Evolutionary conservation across 2,329 filamentous ascomycete species (phyloP).

Genomic region (Claviceps capensis): DNA sequence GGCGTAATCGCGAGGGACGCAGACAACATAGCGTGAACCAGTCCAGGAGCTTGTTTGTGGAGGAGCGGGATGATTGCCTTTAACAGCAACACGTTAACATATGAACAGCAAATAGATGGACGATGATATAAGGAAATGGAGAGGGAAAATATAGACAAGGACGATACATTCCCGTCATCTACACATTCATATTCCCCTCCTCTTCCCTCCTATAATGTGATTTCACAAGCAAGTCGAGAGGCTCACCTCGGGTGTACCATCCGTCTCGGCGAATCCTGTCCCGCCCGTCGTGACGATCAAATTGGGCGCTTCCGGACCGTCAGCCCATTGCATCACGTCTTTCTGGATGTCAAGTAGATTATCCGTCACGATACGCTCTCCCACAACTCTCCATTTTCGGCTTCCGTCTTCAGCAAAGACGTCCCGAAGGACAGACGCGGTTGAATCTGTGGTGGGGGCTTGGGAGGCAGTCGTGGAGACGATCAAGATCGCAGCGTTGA

Average conservation of each 20-base stretch:
- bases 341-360: constrained; percentile 60
- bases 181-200: neutral
- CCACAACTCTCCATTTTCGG: constrained; percentile 56
- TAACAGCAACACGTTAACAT: too few species aligned
- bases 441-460: constrained; percentile 67
- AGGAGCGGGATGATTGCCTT: constrained; percentile 68
- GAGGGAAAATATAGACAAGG: too few species aligned
- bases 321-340: constrained; percentile 59
- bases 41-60: constrained; percentile 72
- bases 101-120: too few species aligned
- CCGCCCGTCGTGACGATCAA: constrained; percentile 82
- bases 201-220: neutral
- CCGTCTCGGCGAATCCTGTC: constrained; percentile 77
- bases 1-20: constrained; percentile 76
- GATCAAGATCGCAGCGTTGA: constrained; percentile 69
- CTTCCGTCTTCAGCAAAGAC: constrained; percentile 55
- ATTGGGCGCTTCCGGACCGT: constrained; percentile 50
- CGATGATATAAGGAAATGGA: too few species aligned
- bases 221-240: neutral
- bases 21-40: constrained; percentile 91
- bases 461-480: constrained; percentile 80
- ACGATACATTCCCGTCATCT: neutral
- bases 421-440: constrained; percentile 50
- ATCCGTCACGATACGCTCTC: constrained; percentile 68
- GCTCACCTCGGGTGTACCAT: constrained; percentile 74